Evolutionary conservation across 1,139 yeast species (phyloP).

Genomic region (Geotrichum reessii): DNA sequence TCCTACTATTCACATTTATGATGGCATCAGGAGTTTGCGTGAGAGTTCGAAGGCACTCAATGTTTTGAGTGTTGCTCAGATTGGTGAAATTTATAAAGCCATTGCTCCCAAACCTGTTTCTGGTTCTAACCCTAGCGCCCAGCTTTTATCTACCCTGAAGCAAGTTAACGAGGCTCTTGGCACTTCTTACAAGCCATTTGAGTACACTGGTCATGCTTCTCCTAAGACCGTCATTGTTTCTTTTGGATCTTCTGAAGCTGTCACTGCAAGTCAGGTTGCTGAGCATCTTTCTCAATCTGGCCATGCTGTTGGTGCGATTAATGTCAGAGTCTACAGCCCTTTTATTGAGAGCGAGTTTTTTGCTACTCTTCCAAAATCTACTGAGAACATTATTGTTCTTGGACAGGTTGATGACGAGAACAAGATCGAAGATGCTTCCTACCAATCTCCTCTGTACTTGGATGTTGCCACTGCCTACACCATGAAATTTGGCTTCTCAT

Average conservation of each 20-base stretch:
- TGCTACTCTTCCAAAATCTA: constrained; percentile 51
- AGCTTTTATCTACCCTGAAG: constrained; percentile 14
- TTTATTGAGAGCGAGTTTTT: constrained; percentile 59
- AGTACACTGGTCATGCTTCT: constrained; percentile 56
- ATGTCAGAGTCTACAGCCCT: constrained; percentile 66
- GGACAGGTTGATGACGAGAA: constrained; percentile 44
- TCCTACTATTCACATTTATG: constrained; percentile 68
- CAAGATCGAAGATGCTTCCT: constrained; percentile 33
- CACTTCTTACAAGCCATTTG: constrained; percentile 58
- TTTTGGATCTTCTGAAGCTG: constrained; percentile 66
- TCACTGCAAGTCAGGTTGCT: constrained; percentile 45
- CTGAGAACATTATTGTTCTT: constrained; percentile 59
- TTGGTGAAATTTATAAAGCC: constrained; percentile 42
- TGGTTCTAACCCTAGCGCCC: constrained; percentile 9
- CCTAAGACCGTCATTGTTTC: constrained; percentile 72
- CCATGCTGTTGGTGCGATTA: constrained; percentile 54
- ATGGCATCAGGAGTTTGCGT: constrained; percentile 66
- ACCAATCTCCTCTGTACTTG: constrained; percentile 45
- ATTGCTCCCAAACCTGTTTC: constrained; percentile 28
- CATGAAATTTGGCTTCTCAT: constrained; percentile 27
- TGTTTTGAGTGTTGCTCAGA: constrained; percentile 44
- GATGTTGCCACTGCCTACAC: constrained; percentile 73
- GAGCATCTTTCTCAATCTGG: constrained; percentile 32
- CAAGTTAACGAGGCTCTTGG: constrained; percentile 50
- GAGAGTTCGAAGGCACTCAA: constrained; percentile 48